Base-by-base conservation (phyloP, 306 rosid species). In the Gastrolobium bilobum region DNA sequence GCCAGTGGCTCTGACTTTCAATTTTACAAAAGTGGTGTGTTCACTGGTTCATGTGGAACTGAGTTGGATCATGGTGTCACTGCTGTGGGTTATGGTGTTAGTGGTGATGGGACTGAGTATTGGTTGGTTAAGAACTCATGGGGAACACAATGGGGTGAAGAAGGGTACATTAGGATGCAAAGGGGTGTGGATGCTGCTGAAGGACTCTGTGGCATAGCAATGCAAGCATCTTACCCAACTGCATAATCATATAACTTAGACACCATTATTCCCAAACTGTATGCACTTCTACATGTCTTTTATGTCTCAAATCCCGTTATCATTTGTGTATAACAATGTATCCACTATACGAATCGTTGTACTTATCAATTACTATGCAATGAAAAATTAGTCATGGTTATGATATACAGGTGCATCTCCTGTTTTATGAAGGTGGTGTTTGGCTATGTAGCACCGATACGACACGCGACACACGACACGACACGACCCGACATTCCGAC, bases 111-210 rank as follows among this genome's bases (percentile, higher is more conserved):
- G n/a, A 83, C 75, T 0, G 44, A 78, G 64, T 89, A 82, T 73
- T 89, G 89, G 90, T 10, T 86, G 56, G 81, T 84, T 30, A 89
- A 86, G 76, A 89, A 89, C 58, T 86, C 92, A 0, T 88, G 87
- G 88, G 87, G 92, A 14, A 26, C 75, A 0, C 7, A 57, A 0
- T 86, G 92, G 92, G 92, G 89, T 10, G 89, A 88, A 59, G 14
- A 75, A n/a, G 92, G 88, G 0, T 88, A 88, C 62, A 81, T 83
- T 30, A 73, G 78, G 31, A 83, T 88, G 80, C 86, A 83, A 31
- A 83, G 88, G 56, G 83, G 78, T 58, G 52, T 87, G 2, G 62
- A 10, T 34, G 85, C 91, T 3, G 3, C 14, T 0, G 83, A 85
- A 81, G 91, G 88, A 40, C 81, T 83, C 0, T 84, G 86, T 58